Evolutionary conservation across 2,329 filamentous ascomycete genomes (phyloP).

Genomic region (Penicillium sp.): DNA sequence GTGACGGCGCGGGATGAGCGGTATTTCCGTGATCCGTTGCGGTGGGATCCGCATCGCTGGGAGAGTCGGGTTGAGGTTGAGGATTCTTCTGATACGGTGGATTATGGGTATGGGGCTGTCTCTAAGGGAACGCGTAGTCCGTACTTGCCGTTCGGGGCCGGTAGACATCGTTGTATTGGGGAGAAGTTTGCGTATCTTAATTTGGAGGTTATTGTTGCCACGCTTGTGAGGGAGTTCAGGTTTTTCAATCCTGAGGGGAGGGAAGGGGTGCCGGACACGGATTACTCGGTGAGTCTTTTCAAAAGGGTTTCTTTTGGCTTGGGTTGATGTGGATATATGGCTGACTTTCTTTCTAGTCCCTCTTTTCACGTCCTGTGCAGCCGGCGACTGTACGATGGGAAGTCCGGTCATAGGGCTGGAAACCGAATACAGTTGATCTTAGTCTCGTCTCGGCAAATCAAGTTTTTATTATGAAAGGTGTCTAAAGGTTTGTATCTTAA

Average conservation of each 20-base stretch:
- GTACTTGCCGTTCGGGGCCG: constrained; percentile 71
- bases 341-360: constrained; percentile 19
- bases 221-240: constrained; percentile 61
- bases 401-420: background rate
- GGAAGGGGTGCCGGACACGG: constrained; percentile 60
- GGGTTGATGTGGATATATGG: background rate
- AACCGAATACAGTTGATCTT: background rate
- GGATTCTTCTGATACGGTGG: constrained; percentile 56
- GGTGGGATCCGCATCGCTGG: constrained; percentile 65
- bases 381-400: constrained; percentile 29
- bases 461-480: background rate
- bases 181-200: constrained; percentile 76
- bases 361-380: constrained; percentile 30
- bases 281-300: constrained; percentile 55
- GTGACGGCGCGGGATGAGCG: constrained; percentile 59
- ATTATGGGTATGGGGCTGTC: constrained; percentile 62
- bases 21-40: constrained; percentile 60
- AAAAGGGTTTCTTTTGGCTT: constrained; percentile 24
- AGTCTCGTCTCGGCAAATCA: no score
- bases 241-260: constrained; percentile 58
- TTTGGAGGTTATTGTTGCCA: constrained; percentile 63
- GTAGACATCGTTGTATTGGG: constrained; percentile 71
- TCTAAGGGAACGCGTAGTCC: constrained; percentile 62
- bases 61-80: constrained; percentile 45
- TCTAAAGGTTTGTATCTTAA: background rate